These are phyloP conservation scores for Didymella keratinophila DNA, from an alignment of 2,329 filamentous ascomycete genomes.

Conservation along the genomic window DNA sequence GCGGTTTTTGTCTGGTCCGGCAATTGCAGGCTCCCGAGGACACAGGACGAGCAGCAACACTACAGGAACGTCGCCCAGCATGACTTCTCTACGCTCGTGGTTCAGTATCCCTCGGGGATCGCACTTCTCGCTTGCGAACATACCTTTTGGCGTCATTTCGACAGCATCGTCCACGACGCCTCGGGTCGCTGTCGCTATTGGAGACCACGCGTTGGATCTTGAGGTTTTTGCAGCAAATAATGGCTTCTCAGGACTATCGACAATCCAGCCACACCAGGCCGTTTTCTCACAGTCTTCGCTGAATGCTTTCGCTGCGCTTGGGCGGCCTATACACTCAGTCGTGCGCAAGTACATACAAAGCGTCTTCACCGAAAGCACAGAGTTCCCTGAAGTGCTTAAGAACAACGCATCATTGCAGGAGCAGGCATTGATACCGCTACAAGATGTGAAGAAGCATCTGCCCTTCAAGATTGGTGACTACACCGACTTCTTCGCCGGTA, in stretches of 20 bases:
- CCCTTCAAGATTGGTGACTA: conserved; percentile 84
- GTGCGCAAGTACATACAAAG: conserved; percentile 74
- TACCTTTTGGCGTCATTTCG: conserved; percentile 84
- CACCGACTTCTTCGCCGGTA: conserved; percentile 84
- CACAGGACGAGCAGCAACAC: background rate
- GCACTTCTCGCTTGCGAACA: conserved; percentile 79
- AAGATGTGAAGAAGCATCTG: conserved; percentile 70
- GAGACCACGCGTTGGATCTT: conserved; percentile 75
- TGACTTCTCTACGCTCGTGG: conserved; percentile 60
- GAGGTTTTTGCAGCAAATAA: conserved; percentile 65
- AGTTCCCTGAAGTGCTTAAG: conserved; percentile 67
- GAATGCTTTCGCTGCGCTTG: conserved; percentile 77
- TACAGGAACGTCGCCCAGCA: conserved; percentile 19
- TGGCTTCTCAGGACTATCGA: conserved; percentile 67
- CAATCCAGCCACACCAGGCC: conserved; percentile 63
- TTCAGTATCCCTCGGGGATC: conserved; percentile 66
- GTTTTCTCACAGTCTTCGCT: conserved; percentile 72
- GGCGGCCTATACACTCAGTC: conserved; percentile 70
- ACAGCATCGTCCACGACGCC: conserved; percentile 64
- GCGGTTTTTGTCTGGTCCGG: background rate
- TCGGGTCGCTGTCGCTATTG: conserved; percentile 75
- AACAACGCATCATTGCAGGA: conserved; percentile 67
- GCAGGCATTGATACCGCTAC: conserved; percentile 65
- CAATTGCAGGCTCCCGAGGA: conserved; percentile 6
- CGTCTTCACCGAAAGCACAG: conserved; percentile 67